phyloP scores from a whole-genome alignment of 2,329 filamentous ascomycete genomes.

The Didymella lethalis region DNA sequence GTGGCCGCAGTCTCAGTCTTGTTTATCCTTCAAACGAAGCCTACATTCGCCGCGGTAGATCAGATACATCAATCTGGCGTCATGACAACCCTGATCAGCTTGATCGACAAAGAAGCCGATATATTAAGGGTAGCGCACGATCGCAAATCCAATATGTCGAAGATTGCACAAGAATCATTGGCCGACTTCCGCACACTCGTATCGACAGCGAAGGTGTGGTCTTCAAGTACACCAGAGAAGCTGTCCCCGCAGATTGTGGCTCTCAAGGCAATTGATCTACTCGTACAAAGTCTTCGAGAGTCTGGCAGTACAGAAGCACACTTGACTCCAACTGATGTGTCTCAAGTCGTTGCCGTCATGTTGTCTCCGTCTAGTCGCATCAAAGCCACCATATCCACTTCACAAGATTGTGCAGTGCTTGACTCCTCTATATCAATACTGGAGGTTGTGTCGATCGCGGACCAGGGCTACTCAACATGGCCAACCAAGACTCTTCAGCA shows the following conservation, averaged over 20 bases:
- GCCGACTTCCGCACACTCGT: slow-evolving; percentile 63
- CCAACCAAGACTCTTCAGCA: slow-evolving; percentile 60
- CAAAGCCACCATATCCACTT: slow-evolving; percentile 21
- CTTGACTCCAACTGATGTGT: slow-evolving; percentile 47
- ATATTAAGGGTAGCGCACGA: slow-evolving; percentile 70
- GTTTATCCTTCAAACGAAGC: slow-evolving; percentile 67
- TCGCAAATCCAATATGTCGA: slow-evolving; percentile 73
- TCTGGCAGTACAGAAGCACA: slow-evolving; percentile 59
- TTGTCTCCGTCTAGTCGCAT: slow-evolving; percentile 27
- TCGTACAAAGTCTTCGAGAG: slow-evolving; percentile 62
- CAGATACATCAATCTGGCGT: slow-evolving; percentile 65
- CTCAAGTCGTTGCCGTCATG: slow-evolving; percentile 57
- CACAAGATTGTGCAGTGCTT: slow-evolving; percentile 42
- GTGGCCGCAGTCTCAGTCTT: slow-evolving; percentile 70
- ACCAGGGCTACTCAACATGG: slow-evolving; percentile 48
- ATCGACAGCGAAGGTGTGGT: slow-evolving; percentile 67
- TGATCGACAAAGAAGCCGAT: slow-evolving; percentile 63
- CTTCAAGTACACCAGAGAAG: slow-evolving; percentile 56
- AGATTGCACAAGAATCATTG: slow-evolving; percentile 66
- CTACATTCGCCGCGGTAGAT: slow-evolving; percentile 66
- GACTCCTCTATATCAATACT: slow-evolving; percentile 60
- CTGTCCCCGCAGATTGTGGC: slow-evolving; percentile 71
- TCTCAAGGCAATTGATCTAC: slow-evolving; percentile 68
- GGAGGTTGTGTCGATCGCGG: slow-evolving; percentile 59
- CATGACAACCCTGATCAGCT: slow-evolving; percentile 62